phyloP scores from a whole-genome alignment of 2,329 filamentous ascomycete genomes.

The Fusarium kyushuense region DNA sequence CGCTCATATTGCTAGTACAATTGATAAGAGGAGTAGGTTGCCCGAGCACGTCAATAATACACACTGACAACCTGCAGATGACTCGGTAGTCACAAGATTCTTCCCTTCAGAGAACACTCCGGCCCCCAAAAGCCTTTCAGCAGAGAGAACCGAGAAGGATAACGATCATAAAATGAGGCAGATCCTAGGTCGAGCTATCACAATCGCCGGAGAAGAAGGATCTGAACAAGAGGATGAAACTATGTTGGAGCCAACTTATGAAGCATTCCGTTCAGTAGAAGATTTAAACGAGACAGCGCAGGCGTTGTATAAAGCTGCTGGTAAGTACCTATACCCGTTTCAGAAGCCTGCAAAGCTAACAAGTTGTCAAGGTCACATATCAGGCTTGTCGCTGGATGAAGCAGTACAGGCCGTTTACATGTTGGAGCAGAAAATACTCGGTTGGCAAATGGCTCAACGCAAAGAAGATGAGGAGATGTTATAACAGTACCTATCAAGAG shows the following conservation, averaged over 20 bases:
- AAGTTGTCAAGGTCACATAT: conserved; percentile 45
- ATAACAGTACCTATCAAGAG: background rate
- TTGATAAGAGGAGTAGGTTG: conserved; percentile 52
- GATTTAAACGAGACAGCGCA: conserved; percentile 51
- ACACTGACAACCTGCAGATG: conserved; percentile 41
- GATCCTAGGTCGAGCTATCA: conserved; percentile 41
- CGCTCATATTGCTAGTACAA: conserved; percentile 53
- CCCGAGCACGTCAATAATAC: too few relatives aligned
- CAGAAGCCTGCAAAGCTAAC: conserved; percentile 23
- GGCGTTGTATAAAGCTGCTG: conserved; percentile 51
- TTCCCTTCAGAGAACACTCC: conserved; percentile 51
- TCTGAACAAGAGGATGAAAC: conserved; percentile 6
- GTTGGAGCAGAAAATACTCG: conserved; percentile 53
- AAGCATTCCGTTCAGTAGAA: conserved; percentile 49
- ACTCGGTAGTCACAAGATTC: conserved; percentile 50
- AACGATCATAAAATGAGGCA: conserved; percentile 39
- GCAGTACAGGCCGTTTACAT: conserved; percentile 55
- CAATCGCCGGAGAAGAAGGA: conserved; percentile 18
- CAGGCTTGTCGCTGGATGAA: conserved; percentile 52
- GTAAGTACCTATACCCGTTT: conserved; percentile 40
- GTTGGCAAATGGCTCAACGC: conserved; percentile 49
- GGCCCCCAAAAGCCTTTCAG: conserved; percentile 18
- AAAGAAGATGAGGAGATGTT: conserved; percentile 2
- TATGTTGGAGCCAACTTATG: conserved; percentile 40
- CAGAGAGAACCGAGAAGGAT: conserved; percentile 47